Evolutionary conservation across 768 basidiomycete species (phyloP).

Genomic region (Amanita molliuscula): DNA sequence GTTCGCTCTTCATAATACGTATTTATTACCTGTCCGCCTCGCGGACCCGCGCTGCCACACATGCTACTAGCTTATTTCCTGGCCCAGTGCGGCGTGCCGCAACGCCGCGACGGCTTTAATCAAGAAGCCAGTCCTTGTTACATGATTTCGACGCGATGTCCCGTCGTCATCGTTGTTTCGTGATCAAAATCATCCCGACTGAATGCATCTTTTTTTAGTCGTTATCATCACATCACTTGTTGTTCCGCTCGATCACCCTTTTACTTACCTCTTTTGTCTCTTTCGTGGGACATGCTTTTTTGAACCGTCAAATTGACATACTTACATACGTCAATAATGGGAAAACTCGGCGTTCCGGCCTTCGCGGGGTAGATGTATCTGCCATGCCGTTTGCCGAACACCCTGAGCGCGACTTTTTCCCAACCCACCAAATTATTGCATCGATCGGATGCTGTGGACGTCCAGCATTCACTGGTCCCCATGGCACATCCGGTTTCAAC

Average conservation of each 20-base stretch:
- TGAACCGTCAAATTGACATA: constrained; percentile 1
- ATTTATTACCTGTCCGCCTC: constrained; percentile 1
- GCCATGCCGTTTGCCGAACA: neutral
- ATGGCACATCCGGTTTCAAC: neutral
- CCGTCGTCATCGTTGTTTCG: constrained; percentile 7
- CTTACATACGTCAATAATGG: constrained; percentile 1
- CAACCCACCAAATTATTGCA: neutral
- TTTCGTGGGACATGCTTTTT: constrained; percentile 2
- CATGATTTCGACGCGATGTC: constrained; percentile 4
- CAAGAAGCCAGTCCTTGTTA: neutral
- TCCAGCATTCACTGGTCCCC: neutral
- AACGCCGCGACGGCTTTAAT: constrained; percentile 7
- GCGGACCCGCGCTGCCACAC: constrained; percentile 6
- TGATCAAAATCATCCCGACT: constrained; percentile 6
- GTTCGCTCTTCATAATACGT: constrained; percentile 1
- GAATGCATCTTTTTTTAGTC: constrained; percentile 3
- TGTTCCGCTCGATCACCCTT: constrained; percentile 8
- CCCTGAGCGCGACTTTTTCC: neutral
- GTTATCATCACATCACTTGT: constrained; percentile 7
- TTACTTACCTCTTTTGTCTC: neutral
- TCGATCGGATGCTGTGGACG: neutral
- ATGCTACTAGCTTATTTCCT: neutral
- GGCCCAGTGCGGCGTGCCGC: neutral
- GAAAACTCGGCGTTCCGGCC: constrained; percentile 3
- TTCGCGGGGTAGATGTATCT: constrained; percentile 3